phyloP scores from a whole-genome alignment of 352 stramenopile genomes.

The Globisporangium irregulare region DNA sequence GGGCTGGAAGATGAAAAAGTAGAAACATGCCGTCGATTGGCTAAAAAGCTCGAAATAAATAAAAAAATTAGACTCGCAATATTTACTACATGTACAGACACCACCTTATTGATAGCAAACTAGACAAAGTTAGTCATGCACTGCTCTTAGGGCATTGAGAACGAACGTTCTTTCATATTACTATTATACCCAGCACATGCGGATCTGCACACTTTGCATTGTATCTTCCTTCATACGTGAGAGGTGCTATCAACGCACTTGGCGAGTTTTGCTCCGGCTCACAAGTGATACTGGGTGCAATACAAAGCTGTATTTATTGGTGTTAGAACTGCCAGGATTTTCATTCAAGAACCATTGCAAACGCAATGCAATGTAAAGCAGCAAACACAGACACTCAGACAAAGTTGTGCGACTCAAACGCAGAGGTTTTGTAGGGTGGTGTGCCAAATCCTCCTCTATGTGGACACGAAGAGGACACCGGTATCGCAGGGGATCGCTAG shows the following conservation, averaged over 20 bases:
- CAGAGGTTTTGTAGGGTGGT: background rate
- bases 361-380: background rate
- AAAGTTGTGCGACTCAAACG: background rate
- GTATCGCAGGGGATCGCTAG: background rate
- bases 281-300: background rate
- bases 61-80: too few relatives aligned
- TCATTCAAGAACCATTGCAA: background rate
- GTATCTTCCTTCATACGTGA: background rate
- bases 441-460: background rate
- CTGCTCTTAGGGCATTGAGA: too few relatives aligned
- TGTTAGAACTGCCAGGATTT: background rate
- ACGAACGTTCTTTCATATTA: too few relatives aligned
- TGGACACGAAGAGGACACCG: background rate
- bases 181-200: too few relatives aligned
- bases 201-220: too few relatives aligned
- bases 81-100: too few relatives aligned
- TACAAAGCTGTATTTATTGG: background rate
- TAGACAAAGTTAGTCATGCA: too few relatives aligned
- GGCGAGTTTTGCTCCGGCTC: constrained; percentile 1
- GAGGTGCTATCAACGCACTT: background rate
- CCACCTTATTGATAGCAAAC: too few relatives aligned
- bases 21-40: background rate
- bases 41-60: background rate
- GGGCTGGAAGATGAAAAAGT: background rate
- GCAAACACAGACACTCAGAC: background rate